Evolutionary conservation across 805 yeast species (phyloP).

Genomic region (Candida odintsovae): DNA sequence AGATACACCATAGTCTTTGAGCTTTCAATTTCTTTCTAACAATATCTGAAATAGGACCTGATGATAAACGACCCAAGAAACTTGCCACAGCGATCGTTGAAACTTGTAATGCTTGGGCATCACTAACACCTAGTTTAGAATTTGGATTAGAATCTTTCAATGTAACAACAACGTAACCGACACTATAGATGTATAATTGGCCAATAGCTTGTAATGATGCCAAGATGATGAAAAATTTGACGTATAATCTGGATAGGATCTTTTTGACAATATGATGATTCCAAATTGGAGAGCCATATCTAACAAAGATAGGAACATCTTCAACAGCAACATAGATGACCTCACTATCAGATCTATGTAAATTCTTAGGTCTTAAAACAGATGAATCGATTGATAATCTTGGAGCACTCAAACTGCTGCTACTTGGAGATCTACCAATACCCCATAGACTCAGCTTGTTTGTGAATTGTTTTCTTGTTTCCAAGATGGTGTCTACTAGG

Average conservation of each 20-base stretch:
- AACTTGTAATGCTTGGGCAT: constrained; percentile 65
- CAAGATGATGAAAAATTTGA: constrained; percentile 48
- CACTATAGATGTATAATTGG: constrained; percentile 66
- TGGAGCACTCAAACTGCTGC: constrained; percentile 1
- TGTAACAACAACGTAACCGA: constrained; percentile 64
- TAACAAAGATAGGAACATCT: constrained; percentile 25
- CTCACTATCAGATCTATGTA: constrained; percentile 11
- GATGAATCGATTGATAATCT: constrained; percentile 1
- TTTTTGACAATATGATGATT: constrained; percentile 20
- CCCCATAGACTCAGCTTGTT: constrained; percentile 24
- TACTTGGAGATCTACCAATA: constrained; percentile 22
- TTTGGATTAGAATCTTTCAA: constrained; percentile 29
- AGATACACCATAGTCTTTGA: constrained; percentile 64
- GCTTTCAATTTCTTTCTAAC: constrained; percentile 43
- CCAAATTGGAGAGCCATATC: constrained; percentile 23
- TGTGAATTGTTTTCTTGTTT: constrained; percentile 16
- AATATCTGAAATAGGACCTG: constrained; percentile 64
- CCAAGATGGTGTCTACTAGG: constrained; percentile 4
- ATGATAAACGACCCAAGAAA: constrained; percentile 54
- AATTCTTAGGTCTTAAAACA: constrained; percentile 1
- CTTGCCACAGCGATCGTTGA: constrained; percentile 60
- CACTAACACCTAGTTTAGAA: constrained; percentile 28
- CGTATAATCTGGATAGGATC: constrained; percentile 28
- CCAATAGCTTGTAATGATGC: constrained; percentile 59
- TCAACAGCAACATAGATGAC: constrained; percentile 25